phyloP scores from a whole-genome alignment of 495 filamentous ascomycete genomes.

The Aspergillus coremiiformis region DNA sequence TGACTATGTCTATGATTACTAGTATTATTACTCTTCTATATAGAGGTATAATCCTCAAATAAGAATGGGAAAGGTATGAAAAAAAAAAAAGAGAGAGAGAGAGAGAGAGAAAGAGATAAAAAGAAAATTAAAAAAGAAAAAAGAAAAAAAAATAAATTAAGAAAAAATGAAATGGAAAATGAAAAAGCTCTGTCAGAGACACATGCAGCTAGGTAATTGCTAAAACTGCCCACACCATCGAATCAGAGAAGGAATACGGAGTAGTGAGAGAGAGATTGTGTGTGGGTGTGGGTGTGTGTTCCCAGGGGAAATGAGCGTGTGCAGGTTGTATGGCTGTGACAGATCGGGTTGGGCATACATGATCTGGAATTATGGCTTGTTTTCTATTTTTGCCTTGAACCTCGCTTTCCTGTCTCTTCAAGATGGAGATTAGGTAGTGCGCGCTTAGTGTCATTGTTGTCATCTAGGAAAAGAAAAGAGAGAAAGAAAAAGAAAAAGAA shows the following conservation, averaged over 20 bases:
- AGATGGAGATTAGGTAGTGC: not conserved
- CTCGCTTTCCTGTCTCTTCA: not conserved
- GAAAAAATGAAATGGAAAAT: not conserved
- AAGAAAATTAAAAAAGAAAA: not conserved
- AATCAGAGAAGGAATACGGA: not conserved
- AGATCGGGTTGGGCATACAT: constrained; percentile 7
- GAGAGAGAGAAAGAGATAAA: not conserved
- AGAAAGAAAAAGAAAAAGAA: not conserved
- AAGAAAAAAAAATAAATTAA: not conserved
- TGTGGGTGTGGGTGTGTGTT: not conserved
- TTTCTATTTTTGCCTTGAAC: constrained; percentile 5
- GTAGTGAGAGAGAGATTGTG: not conserved
- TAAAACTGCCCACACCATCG: constrained; percentile 1
- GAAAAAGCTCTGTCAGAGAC: constrained; percentile 7
- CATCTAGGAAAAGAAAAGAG: not conserved
- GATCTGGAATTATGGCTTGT: constrained; percentile 1
- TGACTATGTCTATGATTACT: not conserved
- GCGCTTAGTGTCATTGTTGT: not conserved
- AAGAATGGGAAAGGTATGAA: not conserved
- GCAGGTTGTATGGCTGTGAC: constrained; percentile 2
- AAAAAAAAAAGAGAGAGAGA: not conserved
- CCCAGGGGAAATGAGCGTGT: not conserved
- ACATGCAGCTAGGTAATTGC: constrained; percentile 10
- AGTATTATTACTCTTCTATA: not conserved
- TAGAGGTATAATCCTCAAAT: not conserved